Conservation (phyloP, 139 green algal genomes). For the Chlamydomonas schloesseri region DNA sequence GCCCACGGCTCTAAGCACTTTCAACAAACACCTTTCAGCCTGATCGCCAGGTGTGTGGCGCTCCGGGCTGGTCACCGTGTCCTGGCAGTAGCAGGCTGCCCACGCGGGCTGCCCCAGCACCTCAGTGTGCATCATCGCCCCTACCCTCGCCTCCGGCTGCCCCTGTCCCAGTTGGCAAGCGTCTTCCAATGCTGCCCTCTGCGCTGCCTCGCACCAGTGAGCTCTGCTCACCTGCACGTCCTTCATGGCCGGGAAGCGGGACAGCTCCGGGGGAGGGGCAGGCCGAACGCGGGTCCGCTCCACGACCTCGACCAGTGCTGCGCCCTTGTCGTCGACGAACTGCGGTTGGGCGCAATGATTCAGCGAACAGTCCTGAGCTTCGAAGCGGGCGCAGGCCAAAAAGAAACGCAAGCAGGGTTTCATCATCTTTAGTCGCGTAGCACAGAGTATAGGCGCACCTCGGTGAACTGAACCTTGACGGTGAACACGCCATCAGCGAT, state of each 20-base stretch:
- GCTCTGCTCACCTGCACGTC: neutral
- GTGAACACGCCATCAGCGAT: neutral
- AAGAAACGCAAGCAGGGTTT: no score
- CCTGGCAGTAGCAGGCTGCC: no score
- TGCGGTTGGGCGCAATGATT: neutral
- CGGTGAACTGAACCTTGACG: neutral
- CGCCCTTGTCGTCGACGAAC: neutral
- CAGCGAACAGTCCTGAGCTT: neutral
- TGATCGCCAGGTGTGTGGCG: no score
- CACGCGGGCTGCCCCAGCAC: no score
- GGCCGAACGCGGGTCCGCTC: neutral
- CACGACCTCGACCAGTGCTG: neutral
- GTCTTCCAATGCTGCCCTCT: no score
- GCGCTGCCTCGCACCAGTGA: no score
- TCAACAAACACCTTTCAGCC: no score
- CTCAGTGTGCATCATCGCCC: no score
- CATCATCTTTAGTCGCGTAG: no score
- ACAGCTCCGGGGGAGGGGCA: neutral
- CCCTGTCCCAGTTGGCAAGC: no score
- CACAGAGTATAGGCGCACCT: neutral
- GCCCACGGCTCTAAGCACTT: no score
- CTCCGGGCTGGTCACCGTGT: no score
- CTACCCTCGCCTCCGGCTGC: neutral
- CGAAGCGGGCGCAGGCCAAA: neutral
- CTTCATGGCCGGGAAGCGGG: neutral